phyloP scores from a whole-genome alignment of 1,284 basidiomycete species.

The Trametes polyzona region DNA sequence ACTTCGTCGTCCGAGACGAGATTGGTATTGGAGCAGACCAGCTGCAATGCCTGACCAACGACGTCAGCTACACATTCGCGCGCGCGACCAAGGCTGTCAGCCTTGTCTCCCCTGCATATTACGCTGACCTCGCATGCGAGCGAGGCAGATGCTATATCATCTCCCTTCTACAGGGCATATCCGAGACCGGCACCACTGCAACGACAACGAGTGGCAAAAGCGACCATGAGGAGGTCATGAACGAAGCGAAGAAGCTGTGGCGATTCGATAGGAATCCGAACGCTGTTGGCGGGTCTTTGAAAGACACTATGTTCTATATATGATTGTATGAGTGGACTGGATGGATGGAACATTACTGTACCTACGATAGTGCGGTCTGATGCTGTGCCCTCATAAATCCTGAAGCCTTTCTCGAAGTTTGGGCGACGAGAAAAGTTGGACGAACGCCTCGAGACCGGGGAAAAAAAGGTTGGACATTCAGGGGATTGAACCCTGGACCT shows the following conservation, averaged over 20 bases:
- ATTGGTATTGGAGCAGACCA: slow-evolving; percentile 69
- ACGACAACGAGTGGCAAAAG: slow-evolving; percentile 26
- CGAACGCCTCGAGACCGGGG: too few species aligned
- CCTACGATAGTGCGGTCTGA: too few species aligned
- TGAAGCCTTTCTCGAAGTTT: too few species aligned
- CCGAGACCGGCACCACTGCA: slow-evolving; percentile 41
- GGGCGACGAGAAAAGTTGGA: background rate
- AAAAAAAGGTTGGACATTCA: slow-evolving; percentile 20
- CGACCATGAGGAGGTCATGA: slow-evolving; percentile 52
- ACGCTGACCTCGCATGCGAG: slow-evolving; percentile 77
- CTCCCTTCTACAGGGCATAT: slow-evolving; percentile 61
- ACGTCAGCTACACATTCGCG: slow-evolving; percentile 75
- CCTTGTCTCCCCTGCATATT: slow-evolving; percentile 78
- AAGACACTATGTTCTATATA: slow-evolving; percentile 75
- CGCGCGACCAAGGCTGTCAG: slow-evolving; percentile 82
- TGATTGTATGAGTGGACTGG: too few species aligned
- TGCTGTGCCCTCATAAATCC: too few species aligned
- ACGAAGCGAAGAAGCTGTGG: slow-evolving; percentile 61
- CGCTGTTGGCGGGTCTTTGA: slow-evolving; percentile 58
- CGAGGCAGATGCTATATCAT: slow-evolving; percentile 77
- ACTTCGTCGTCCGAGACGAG: slow-evolving; percentile 77
- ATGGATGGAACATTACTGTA: too few species aligned
- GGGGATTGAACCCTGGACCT: slow-evolving; percentile 29
- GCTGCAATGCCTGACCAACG: slow-evolving; percentile 60
- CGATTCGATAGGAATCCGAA: slow-evolving; percentile 32